Evolutionary conservation across 2,329 filamentous ascomycete species (phyloP), one percentile per base, ranked within the genome.

Genomic region (Colletotrichum sojae): DNA sequence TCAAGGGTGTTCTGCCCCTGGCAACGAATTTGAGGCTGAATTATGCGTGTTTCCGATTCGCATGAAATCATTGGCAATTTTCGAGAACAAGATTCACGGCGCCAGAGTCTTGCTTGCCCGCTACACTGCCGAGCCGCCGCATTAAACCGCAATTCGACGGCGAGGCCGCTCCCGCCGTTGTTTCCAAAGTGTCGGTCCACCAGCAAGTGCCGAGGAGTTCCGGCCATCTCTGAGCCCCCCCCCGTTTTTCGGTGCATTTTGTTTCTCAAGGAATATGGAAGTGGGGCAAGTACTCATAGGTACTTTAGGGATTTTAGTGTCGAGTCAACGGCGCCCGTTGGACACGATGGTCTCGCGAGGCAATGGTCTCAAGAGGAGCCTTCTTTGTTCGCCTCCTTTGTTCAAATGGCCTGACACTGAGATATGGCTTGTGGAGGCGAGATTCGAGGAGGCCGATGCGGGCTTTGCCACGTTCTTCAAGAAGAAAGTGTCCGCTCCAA

Each of bases 381-480:
- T 22, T 39, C 61, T 65, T 69, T 69, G 54, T 65, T 58, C 20
- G n/a, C 45, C 22, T 59, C 40, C 25, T 43, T 67, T 63, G 22
- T 20, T 22, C 36, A 4, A 16, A 40, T 55, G 39, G 25, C 31
- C n/a, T 13, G 49, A 49, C 22, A 39, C 12, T 3, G 20, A 20
- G 16, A 25, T 22, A 51, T 36, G 52, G 43, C 52, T 20, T 49
- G 36, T 6, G 18, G 45, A 45, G 51, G 12, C 31, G 43, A 36
- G 10, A 22, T 6, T 40, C n/a, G 20, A 15, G 46, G 8, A 13
- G n/a, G 36, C n/a, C 15, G 6, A 25, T 16, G 8, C 25, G 12
- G 46, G 40, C n/a, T 39, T 40, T 51, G 49, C 54, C 67, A 56
- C 51, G 56, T 52, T 46, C 6, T 52, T 27, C 10, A 48, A 46